Conservation (phyloP, 2,329 filamentous ascomycete species). For the Paecilomyces dactylethromorphus region DNA sequence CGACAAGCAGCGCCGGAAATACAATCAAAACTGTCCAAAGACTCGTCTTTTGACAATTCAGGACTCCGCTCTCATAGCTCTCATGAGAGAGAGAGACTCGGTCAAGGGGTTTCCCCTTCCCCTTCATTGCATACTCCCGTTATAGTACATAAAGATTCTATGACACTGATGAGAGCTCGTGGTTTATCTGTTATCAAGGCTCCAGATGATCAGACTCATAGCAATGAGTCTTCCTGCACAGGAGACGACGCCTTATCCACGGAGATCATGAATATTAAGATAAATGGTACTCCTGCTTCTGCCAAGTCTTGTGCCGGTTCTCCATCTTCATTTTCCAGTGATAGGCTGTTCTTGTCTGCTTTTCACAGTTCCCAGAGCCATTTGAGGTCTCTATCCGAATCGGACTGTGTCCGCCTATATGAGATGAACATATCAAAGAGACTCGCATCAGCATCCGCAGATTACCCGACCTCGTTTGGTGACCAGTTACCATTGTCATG, state of each 20-base stretch:
- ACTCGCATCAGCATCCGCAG: constrained; percentile 16
- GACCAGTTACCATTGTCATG: constrained; percentile 7
- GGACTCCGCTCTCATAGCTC: not conserved
- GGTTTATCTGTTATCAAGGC: not conserved
- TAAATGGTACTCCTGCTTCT: not conserved
- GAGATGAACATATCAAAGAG: constrained; percentile 22
- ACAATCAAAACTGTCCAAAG: not conserved
- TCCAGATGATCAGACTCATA: not conserved
- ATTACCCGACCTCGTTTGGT: constrained; percentile 13
- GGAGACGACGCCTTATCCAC: not conserved
- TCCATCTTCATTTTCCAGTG: not conserved
- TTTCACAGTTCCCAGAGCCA: not conserved
- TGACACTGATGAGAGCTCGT: not conserved
- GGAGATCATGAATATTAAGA: not conserved
- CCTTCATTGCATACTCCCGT: not conserved
- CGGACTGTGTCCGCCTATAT: constrained; percentile 17
- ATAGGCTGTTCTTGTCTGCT: not conserved
- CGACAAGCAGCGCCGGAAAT: not conserved
- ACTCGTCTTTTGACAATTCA: not conserved
- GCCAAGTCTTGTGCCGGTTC: not conserved
- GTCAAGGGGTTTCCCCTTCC: not conserved
- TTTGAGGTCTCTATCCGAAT: constrained; percentile 9
- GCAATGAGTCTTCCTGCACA: not conserved
- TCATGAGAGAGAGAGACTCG: not conserved
- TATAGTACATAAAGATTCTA: not conserved